phyloP scores from a whole-genome alignment of 176 grass and related monocot genomes.

The Eremochloa ophiuroides region DNA sequence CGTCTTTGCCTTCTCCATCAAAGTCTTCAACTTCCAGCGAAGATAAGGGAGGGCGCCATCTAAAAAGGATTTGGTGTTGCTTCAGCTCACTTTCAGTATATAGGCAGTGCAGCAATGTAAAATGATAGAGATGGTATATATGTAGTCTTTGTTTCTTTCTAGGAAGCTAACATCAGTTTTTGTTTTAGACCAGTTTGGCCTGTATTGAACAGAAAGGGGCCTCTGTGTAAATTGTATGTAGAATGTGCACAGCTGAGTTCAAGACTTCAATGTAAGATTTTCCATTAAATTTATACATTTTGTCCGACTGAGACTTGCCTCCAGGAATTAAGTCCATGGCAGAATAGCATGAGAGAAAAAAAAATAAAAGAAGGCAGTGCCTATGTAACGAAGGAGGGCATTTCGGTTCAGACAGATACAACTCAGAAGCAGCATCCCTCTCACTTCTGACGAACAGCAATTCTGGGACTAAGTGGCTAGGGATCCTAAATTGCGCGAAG shows the following conservation, averaged over 20 bases:
- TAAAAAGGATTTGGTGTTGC: background rate
- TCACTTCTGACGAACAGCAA: background rate
- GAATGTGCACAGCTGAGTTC: constrained; percentile 2
- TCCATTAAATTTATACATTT: background rate
- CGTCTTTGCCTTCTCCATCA: constrained; percentile 51
- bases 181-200: background rate
- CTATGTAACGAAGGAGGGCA: background rate
- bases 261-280: background rate
- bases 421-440: background rate
- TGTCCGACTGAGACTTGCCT: background rate
- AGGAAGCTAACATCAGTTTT: background rate
- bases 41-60: constrained; percentile 24
- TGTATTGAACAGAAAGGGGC: background rate
- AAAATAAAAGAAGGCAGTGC: background rate
- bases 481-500: too few relatives aligned
- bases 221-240: background rate
- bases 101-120: background rate
- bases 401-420: background rate
- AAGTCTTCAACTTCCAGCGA: constrained; percentile 56
- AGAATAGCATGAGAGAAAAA: background rate
- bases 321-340: background rate
- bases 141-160: background rate
- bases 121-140: background rate
- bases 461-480: background rate
- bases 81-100: background rate